Percentiles rank a stretch among this genome's conserved stretches.
Evolutionary conservation across 1,284 basidiomycete genomes (phyloP).

Genomic region (Ganoderma sp.): DNA sequence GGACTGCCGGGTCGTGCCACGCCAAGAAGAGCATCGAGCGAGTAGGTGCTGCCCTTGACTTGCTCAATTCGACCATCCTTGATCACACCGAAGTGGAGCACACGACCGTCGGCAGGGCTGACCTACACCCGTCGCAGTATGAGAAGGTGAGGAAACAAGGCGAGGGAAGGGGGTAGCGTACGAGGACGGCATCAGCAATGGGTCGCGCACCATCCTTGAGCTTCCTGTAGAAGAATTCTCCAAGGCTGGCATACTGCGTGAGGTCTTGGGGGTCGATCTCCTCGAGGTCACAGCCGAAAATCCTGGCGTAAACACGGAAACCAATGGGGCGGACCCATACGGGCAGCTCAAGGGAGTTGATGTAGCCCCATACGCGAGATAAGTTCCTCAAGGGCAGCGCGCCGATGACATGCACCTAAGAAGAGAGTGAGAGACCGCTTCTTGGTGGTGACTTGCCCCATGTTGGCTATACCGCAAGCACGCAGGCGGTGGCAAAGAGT

Average conservation of each 20-base stretch:
- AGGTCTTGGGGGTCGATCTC: conserved; percentile 88
- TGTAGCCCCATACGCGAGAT: conserved; percentile 94
- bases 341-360: conserved; percentile 92
- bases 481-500: background rate
- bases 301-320: conserved; percentile 82
- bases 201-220: conserved; percentile 85
- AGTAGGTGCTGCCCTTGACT: conserved; percentile 98
- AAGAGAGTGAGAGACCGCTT: background rate
- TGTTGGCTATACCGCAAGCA: background rate
- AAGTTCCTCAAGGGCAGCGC: conserved; percentile 93
- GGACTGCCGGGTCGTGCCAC: conserved; percentile 54
- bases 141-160: background rate
- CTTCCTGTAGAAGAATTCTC: conserved; percentile 94
- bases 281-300: conserved; percentile 94
- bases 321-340: conserved; percentile 94
- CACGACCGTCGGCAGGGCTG: conserved; percentile 91
- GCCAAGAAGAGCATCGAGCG: conserved; percentile 90
- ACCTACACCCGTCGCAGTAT: conserved; percentile 52
- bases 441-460: background rate
- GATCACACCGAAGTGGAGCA: conserved; percentile 93
- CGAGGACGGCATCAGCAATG: conserved; percentile 80
- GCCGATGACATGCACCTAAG: conserved; percentile 91
- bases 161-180: conserved; percentile 43
- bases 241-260: conserved; percentile 79
- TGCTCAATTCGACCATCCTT: conserved; percentile 87